phyloP scores from a whole-genome alignment of 352 stramenopile genomes.

The Thalassiosira hispida region DNA sequence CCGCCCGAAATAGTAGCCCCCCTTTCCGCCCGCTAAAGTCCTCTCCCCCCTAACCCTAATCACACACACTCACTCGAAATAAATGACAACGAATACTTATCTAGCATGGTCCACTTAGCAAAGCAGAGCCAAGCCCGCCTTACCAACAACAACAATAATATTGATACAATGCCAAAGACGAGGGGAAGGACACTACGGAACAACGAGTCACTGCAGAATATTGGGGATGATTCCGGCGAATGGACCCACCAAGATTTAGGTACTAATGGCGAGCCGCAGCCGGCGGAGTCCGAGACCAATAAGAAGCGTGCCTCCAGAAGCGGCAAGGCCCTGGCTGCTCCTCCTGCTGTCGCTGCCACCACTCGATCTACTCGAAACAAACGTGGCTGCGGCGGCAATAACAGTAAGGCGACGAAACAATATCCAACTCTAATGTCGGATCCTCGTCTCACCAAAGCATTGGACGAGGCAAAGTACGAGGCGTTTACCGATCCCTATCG shows the following conservation, averaged over 20 bases:
- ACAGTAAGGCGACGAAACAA: not conserved
- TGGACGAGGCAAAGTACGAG: constrained; percentile 49
- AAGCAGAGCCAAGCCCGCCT: not conserved
- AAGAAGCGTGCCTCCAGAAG: not conserved
- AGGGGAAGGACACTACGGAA: not conserved
- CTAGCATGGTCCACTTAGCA: too few species aligned
- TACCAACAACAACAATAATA: too few species aligned
- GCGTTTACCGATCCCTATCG: constrained; percentile 50
- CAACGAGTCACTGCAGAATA: not conserved
- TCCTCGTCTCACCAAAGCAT: constrained; percentile 6
- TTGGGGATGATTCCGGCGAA: not conserved
- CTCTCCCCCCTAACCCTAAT: not conserved
- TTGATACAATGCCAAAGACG: not conserved
- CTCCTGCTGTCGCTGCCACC: too few species aligned
- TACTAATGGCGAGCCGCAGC: not conserved
- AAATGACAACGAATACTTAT: too few species aligned
- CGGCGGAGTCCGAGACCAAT: not conserved
- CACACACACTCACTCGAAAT: too few species aligned
- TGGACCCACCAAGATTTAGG: not conserved
- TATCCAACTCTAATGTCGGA: constrained; percentile 5
- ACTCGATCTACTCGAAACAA: not conserved
- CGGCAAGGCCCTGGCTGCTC: too few species aligned
- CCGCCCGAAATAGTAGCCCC: too few species aligned
- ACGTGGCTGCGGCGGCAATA: not conserved
- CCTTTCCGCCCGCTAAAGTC: not conserved